Evolutionary conservation across 2,329 filamentous ascomycete genomes (phyloP).

Genomic region (Penicillium sp.): DNA sequence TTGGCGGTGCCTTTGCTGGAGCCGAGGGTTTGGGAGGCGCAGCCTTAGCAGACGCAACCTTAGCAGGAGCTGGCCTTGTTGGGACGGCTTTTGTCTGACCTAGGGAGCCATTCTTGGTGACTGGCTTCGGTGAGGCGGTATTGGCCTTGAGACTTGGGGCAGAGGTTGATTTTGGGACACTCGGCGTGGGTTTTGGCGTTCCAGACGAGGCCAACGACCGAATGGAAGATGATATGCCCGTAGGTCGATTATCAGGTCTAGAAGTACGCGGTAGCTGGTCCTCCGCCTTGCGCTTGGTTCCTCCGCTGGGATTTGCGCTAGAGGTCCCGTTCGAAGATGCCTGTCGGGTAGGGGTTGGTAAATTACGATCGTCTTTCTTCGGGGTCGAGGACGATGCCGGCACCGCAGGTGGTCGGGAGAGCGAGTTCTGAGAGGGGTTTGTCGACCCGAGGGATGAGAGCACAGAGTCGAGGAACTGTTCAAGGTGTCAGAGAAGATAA

Average conservation of each 20-base stretch:
- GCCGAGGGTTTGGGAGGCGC: conserved; percentile 17
- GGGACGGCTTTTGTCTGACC: conserved; percentile 8
- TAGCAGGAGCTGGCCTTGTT: conserved; percentile 22
- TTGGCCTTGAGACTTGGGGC: conserved; percentile 7
- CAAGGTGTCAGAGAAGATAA: conserved; percentile 26
- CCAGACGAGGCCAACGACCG: conserved; percentile 23
- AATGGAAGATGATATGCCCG: conserved; percentile 22
- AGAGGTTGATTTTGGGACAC: conserved; percentile 14
- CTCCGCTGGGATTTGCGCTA: conserved; percentile 25
- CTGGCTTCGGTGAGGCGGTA: conserved; percentile 22
- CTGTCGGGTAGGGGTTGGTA: conserved; percentile 19
- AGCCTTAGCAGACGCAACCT: conserved; percentile 16
- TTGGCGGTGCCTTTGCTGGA: conserved; percentile 54
- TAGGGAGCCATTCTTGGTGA: conserved; percentile 22
- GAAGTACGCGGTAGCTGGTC: conserved; percentile 38
- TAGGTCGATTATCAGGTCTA: conserved; percentile 28
- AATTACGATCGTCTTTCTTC: conserved; percentile 29
- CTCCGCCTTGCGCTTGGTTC: conserved; percentile 50
- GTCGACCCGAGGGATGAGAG: conserved; percentile 55
- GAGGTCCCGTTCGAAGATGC: conserved; percentile 13
- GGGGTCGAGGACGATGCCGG: conserved; percentile 26
- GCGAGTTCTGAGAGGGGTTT: conserved; percentile 36
- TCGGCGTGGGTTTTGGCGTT: conserved; percentile 21
- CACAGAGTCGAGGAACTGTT: conserved; percentile 57
- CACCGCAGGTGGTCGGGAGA: conserved; percentile 29